These are phyloP conservation scores for Cryptosporidium tyzzeri DNA, from an alignment of 169 alveolate genomes.

Conservation along the genomic window DNA sequence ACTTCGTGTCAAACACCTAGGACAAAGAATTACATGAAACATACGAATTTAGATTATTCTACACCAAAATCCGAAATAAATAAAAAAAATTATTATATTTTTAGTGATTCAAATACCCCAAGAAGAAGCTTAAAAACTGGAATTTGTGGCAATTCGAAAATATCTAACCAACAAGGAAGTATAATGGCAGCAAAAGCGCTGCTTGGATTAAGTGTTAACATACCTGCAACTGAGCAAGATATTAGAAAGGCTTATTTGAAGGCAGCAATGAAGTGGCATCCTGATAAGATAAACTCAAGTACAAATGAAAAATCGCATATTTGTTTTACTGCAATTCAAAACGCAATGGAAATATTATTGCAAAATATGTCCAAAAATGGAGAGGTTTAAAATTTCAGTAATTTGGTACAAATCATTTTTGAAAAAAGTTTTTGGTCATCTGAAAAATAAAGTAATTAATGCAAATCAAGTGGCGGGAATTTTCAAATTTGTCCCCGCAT, in stretches of 20 bases:
- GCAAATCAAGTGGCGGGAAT: background rate
- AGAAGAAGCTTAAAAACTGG: conserved; percentile 8
- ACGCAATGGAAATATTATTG: conserved; percentile 59
- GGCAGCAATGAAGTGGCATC: conserved; percentile 77
- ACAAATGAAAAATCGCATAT: conserved; percentile 37
- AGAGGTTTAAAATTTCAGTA: background rate
- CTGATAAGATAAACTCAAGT: conserved; percentile 30
- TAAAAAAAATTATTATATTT: background rate
- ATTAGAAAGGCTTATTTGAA: conserved; percentile 69
- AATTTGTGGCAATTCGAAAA: background rate
- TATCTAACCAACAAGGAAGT: conserved; percentile 1
- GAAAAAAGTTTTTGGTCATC: background rate
- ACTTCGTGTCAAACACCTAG: conserved; percentile 35
- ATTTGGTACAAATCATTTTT: background rate
- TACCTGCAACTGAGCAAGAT: conserved; percentile 60
- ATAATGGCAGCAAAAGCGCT: conserved; percentile 73
- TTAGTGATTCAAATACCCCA: conserved; percentile 28
- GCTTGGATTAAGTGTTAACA: conserved; percentile 42
- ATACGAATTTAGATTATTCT: background rate
- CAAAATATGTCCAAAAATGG: conserved; percentile 17
- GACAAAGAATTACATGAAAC: background rate
- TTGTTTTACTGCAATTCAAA: conserved; percentile 68
- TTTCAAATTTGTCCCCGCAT: background rate
- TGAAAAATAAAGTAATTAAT: background rate
- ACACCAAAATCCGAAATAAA: conserved; percentile 1